Evolutionary conservation across 208 protist species (phyloP), one percentile per base, ranked within the genome.

Genomic region (Wallacemonas collosoma): DNA sequence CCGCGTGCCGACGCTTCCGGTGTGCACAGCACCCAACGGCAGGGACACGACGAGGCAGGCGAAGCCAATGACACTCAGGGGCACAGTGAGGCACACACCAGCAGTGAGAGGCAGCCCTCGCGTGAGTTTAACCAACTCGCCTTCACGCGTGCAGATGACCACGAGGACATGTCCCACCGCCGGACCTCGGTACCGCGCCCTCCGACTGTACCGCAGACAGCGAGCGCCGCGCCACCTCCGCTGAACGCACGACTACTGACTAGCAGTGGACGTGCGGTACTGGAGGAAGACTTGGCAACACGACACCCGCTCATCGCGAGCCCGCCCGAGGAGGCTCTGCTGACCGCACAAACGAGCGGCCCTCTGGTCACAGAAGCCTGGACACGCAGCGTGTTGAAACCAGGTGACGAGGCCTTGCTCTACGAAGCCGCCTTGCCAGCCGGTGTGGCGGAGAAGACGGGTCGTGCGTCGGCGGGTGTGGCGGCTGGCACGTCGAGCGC

Each of bases 311-410:
- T 65, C 43, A 4, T 65, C 41, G 41, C 60, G n/a, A 65, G 15
- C 7, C 60, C 60, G 15, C 60, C 60, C 4, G 60, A 65, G 12
- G 60, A 65, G 12, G 43, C 4, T 8, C 40, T 65, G 41, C 0
- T 35, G 3, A 4, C 60, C 3, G 11, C 7, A 4, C 12, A 3
- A 4, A 57, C 47, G 11, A 47, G 17, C 39, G 79, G 82, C 1
- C 90, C 88, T 7, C 77, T 92, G 15, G 75, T 95, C 15, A 91
- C 86, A 38, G 90, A 91, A 72, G 82, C 77, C 69, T 95, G 90
- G 90, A 70, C 90, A 2, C 86, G 88, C 3, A 90, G 80, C 67
- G 77, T 95, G 53, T 75, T 95, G n/a, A 81, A 85, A 54, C 82
- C 80, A 5, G 86, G 82, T 9, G 90, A 95, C 60, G 88, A 95